These are phyloP conservation scores for Inosperma sp. DNA, from an alignment of 768 basidiomycete species.

Conservation along the genomic window DNA sequence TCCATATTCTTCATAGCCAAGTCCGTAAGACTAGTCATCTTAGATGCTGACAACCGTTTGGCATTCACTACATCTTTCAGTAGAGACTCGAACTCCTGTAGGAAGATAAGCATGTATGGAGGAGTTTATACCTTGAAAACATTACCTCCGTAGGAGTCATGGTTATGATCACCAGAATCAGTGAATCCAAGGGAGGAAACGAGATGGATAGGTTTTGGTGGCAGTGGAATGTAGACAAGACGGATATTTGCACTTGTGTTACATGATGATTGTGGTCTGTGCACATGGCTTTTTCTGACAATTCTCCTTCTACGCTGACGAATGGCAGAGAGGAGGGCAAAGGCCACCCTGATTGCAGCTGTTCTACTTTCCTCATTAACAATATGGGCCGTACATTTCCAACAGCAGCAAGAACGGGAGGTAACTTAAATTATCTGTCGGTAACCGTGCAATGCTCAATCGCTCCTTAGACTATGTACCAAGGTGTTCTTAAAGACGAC, in stretches of 20 bases:
- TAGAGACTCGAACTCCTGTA: conserved; percentile 73
- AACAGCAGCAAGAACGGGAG: conserved; percentile 79
- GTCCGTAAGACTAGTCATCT: conserved; percentile 74
- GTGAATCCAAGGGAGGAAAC: not conserved
- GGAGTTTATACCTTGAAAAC: conserved; percentile 1
- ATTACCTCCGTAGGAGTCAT: conserved; percentile 45
- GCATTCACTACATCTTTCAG: conserved; percentile 79
- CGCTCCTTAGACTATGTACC: conserved; percentile 72
- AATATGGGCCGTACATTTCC: conserved; percentile 86
- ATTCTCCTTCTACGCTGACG: not conserved
- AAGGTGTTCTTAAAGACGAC: conserved; percentile 87
- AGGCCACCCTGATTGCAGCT: conserved; percentile 67
- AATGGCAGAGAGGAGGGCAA: conserved; percentile 66
- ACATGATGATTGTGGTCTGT: conserved; percentile 29
- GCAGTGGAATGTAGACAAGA: conserved; percentile 13
- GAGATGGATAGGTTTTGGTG: conserved; percentile 12
- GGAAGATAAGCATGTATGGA: not conserved
- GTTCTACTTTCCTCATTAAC: conserved; percentile 59
- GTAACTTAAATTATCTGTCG: conserved; percentile 37
- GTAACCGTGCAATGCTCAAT: not conserved
- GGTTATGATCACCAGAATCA: conserved; percentile 6
- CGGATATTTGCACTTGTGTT: conserved; percentile 41
- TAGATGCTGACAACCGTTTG: conserved; percentile 82
- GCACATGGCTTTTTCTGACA: conserved; percentile 10
- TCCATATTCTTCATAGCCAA: conserved; percentile 73